Conservation (phyloP, 1,284 basidiomycete species). For the Rhodotorula sp. region DNA sequence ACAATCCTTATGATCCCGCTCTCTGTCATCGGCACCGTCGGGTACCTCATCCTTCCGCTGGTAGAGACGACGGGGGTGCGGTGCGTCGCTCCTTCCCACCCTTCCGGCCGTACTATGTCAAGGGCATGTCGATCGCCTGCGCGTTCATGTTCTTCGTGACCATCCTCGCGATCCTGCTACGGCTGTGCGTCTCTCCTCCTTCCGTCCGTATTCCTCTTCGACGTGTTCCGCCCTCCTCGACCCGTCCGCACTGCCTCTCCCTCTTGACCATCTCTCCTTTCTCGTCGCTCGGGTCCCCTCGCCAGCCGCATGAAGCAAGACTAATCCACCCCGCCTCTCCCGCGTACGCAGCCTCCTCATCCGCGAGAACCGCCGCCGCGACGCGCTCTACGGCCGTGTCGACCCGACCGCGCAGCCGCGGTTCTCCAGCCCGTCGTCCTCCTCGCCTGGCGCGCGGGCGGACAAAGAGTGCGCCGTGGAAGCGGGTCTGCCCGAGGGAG, state of each 20-base stretch:
- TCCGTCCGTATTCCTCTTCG: too few relatives aligned
- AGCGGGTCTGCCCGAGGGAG: too few relatives aligned
- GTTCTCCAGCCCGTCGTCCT: too few relatives aligned
- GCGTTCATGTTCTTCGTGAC: conserved; percentile 26
- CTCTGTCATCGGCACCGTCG: conserved; percentile 40
- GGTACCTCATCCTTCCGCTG: conserved; percentile 47
- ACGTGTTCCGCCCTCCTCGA: too few relatives aligned
- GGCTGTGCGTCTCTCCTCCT: not conserved
- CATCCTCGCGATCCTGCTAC: not conserved
- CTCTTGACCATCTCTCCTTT: too few relatives aligned
- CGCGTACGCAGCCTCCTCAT: not conserved
- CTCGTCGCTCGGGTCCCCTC: too few relatives aligned
- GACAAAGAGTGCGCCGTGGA: not conserved
- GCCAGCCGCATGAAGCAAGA: not conserved
- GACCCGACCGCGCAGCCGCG: not conserved
- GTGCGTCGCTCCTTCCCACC: not conserved
- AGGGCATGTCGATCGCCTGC: conserved; percentile 26
- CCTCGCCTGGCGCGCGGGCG: too few relatives aligned
- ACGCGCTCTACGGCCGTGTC: conserved; percentile 11
- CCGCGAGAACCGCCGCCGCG: conserved; percentile 4
- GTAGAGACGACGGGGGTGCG: conserved; percentile 23
- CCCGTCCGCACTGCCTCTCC: too few relatives aligned
- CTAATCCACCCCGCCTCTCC: not conserved
- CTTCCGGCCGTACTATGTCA: conserved; percentile 23
- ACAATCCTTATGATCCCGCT: conserved; percentile 44